Percentiles rank a stretch among this genome's conserved stretches.
phyloP scores from a whole-genome alignment of 305 asterid genomes.

The Plantago lanceolata region DNA sequence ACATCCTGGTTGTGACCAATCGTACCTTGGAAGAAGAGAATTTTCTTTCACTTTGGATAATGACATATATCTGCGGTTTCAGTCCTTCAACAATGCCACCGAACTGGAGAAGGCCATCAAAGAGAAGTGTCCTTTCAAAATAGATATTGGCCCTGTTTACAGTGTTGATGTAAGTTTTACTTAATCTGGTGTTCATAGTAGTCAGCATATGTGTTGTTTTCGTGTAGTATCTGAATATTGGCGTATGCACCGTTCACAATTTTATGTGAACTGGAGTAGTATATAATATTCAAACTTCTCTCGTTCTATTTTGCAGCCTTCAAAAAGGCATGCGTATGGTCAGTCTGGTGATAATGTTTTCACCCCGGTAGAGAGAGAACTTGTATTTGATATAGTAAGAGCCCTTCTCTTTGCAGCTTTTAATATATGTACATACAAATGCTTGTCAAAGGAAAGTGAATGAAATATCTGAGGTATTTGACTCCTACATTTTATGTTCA shows the following conservation, averaged over 20 bases:
- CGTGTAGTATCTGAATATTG: background rate
- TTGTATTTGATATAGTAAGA: constrained; percentile 89
- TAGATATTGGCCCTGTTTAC: constrained; percentile 34
- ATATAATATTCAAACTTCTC: background rate
- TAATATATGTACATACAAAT: background rate
- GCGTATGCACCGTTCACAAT: too few relatives aligned
- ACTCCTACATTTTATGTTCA: constrained; percentile 11
- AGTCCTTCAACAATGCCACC: constrained; percentile 54
- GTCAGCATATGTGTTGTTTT: background rate
- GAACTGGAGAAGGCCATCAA: constrained; percentile 69
- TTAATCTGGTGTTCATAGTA: background rate
- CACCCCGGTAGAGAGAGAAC: constrained; percentile 39
- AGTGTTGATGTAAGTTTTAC: constrained; percentile 1
- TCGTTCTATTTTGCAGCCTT: constrained; percentile 50
- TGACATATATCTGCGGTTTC: constrained; percentile 53
- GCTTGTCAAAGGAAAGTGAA: constrained; percentile 5
- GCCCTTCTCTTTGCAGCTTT: constrained; percentile 28
- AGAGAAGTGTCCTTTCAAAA: constrained; percentile 81
- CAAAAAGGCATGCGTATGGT: constrained; percentile 78
- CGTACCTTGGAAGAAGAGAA: constrained; percentile 37
- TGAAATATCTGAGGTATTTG: constrained; percentile 7
- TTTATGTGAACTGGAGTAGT: background rate
- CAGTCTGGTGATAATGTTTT: constrained; percentile 49
- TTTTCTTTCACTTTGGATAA: constrained; percentile 83
- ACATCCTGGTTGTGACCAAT: constrained; percentile 83